Base-by-base conservation (phyloP, 2,329 filamentous ascomycete genomes). In the Pezicula carpinea region DNA sequence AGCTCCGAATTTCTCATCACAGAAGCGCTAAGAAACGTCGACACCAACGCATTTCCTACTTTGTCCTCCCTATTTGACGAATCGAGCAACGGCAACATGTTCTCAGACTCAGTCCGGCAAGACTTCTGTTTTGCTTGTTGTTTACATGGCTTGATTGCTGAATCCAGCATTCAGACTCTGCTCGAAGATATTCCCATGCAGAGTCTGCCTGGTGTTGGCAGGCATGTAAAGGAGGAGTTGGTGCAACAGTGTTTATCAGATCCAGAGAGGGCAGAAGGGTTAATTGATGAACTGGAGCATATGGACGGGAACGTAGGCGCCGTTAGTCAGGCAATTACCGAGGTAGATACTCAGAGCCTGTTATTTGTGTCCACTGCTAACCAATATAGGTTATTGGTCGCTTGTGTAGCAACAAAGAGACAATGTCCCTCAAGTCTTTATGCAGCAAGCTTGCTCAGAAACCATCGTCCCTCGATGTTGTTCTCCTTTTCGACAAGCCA, bases 251-350 rank as follows among this genome's bases (percentile, higher is more conserved):
- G 90, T 53, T 77, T 85, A 40, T 77, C 79, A 10, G 89, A 95
- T 55, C 80, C 83, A 1, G 86, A 89, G 51, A 81, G 83, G 53
- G 81, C 87, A 1, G 86, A 90, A 54, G 79, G 83, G 36, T 73
- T 95, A 26, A 80, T 96, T 34, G 79, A 83, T 33, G 89, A 95
- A 58, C 73, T 99, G 19, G 89, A 96, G 47, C 85, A 85, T 43
- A 90, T 93, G 77, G 89, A 95, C 59, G 92, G 92, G 1, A 96
- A 96, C 64, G 89, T 89, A 2, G 89, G 88, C 2, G 89, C 89
- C 2, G 88, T 95, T 15, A 87, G 86, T 43, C 82, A 85, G 50
- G 91, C 90, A 3, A 72, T 91, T 38, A 79, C 83, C 33, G 85
- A 89, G 70, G 83, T 85, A 64, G 57, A 73, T 62, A 29, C 26